Evolutionary conservation across 2,329 filamentous ascomycete genomes (phyloP).

Genomic region (Colletotrichum endophyticum): DNA sequence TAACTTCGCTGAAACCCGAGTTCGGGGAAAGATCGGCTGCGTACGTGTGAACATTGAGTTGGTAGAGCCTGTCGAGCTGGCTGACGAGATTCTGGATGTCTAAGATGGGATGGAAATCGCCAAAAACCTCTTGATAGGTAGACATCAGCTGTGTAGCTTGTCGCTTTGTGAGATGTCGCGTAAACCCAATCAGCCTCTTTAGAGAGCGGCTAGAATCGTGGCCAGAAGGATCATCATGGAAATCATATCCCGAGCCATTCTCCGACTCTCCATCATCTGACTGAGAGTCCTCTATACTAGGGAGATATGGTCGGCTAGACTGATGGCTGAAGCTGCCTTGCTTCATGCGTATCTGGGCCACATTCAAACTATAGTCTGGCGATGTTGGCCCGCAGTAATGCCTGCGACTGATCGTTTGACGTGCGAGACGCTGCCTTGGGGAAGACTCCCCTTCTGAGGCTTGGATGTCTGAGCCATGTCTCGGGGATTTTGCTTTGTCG

Average conservation of each 20-base stretch:
- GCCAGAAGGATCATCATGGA: neutral
- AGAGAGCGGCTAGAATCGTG: neutral
- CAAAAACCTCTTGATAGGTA: neutral
- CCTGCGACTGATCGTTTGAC: neutral
- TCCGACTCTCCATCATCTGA: neutral
- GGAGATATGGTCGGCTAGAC: neutral
- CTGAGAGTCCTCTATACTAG: neutral
- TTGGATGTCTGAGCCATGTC: neutral
- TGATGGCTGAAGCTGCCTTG: neutral
- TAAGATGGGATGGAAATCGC: constrained; percentile 4
- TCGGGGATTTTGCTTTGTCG: neutral
- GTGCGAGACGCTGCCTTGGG: neutral
- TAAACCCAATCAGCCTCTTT: neutral
- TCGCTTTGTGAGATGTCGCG: neutral
- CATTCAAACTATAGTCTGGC: neutral
- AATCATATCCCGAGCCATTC: neutral
- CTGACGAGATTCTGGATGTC: neutral
- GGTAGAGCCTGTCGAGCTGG: neutral
- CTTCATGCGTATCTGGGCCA: neutral
- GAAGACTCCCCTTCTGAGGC: neutral
- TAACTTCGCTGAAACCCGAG: neutral
- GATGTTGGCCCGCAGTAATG: neutral
- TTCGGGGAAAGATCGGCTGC: neutral
- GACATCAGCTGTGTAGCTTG: neutral
- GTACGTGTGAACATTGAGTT: neutral